Base-by-base conservation (phyloP, 495 filamentous ascomycete species). In the Penicillium malachiteum region DNA sequence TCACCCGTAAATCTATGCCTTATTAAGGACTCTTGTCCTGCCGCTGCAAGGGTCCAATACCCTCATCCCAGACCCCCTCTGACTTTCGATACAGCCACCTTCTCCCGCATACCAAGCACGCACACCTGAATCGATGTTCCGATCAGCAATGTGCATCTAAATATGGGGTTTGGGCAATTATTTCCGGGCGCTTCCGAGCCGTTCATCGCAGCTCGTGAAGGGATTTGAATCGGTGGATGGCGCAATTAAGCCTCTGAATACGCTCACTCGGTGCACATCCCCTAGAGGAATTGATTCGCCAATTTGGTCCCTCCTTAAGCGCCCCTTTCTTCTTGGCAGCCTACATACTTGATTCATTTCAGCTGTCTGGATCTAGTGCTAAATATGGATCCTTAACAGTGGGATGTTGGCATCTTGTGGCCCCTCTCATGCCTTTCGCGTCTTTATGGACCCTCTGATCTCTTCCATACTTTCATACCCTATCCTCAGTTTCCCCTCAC, bases 321-420 rank as follows among this genome's bases (percentile, higher is more conserved):
- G 52, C 60, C 60, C 57, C 63, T 66, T n/a, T 57, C 60, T 66
- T 57, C 63, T 63, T 66, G 63, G 63, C 63, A 21, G 4, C 21
- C 21, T 26, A 26, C 21, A 26, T 26, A 26, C 21, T 26, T 26
- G 21, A 26, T 26, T 2, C 1, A 26, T 26, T 4, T 26, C n/a
- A n/a, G n/a, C 21, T 26, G 21, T 26, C 21, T 26, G 4, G 21
- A 26, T 26, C 4, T 26, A 4, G 21, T 26, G 21, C 21, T 26
- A 4, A 26, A 26, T 26, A 26, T 26, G 21, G 21, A 4, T 4
- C 21, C 21, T 26, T 26, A 26, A 26, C 4, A 26, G 21, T 26
- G 21, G 21, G 21, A 26, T 26, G 21, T 26, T 26, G 21, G 21
- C 21, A 26, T 26, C 21, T 26, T 26, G 21, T 26, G 2, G 21